phyloP scores from a whole-genome alignment of 1,284 basidiomycete genomes.

The Apiotrichum veenhuisii region DNA sequence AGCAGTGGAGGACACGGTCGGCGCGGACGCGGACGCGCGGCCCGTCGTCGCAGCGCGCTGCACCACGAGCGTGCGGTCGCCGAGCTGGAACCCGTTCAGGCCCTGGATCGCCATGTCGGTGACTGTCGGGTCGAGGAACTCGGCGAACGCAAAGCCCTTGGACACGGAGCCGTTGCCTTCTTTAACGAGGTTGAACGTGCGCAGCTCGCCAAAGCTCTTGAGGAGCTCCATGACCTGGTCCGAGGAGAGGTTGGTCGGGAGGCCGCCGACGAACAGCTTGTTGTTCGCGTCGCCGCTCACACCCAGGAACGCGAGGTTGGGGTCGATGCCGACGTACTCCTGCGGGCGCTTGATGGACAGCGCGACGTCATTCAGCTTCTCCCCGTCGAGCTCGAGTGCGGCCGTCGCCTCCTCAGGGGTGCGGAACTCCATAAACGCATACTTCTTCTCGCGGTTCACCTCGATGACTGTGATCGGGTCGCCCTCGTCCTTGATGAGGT shows the following conservation, averaged over 20 bases:
- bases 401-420: conserved; percentile 93
- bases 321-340: conserved; percentile 68
- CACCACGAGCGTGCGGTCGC: conserved; percentile 92
- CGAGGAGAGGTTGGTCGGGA: conserved; percentile 91
- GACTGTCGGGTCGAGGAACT: conserved; percentile 83
- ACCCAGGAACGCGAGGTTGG: conserved; percentile 78
- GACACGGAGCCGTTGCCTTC: conserved; percentile 73
- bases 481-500: conserved; percentile 70
- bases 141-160: conserved; percentile 99
- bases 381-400: conserved; percentile 91
- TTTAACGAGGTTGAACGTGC: conserved; percentile 95
- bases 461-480: conserved; percentile 89
- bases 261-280: conserved; percentile 95
- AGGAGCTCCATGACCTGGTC: conserved; percentile 97
- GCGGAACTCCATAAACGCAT: conserved; percentile 97
- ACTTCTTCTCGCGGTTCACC: conserved; percentile 96
- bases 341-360: conserved; percentile 95
- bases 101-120: conserved; percentile 96
- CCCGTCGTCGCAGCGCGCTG: conserved; percentile 67
- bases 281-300: conserved; percentile 95
- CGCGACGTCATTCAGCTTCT: conserved; percentile 80
- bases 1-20: conserved; percentile 36
- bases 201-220: conserved; percentile 94
- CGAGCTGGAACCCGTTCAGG: conserved; percentile 95
- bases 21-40: conserved; percentile 34